Evolutionary conservation across 1,284 basidiomycete genomes (phyloP).

Genomic region (Cutaneotrichosporon sp.): DNA sequence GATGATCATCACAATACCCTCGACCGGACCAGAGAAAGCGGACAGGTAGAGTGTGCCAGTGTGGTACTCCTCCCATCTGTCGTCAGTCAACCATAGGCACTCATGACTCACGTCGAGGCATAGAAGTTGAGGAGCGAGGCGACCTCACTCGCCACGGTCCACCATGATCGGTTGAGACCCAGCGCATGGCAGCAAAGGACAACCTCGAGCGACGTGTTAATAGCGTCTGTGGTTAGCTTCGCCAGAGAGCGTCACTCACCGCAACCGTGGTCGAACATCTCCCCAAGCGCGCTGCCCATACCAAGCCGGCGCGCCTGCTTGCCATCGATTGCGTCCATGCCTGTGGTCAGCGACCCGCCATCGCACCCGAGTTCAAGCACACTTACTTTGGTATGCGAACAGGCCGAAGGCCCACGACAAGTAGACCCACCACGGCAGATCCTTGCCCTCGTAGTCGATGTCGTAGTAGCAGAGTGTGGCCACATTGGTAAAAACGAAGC

Average conservation of each 20-base stretch:
- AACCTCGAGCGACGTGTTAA: conserved; percentile 93
- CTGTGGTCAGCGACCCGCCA: conserved; percentile 27
- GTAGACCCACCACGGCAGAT: conserved; percentile 77
- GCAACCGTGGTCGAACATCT: conserved; percentile 83
- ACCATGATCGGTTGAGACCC: conserved; percentile 89
- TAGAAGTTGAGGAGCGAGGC: conserved; percentile 92
- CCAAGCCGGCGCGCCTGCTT: conserved; percentile 92
- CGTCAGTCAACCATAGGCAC: not conserved
- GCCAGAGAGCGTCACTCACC: conserved; percentile 26
- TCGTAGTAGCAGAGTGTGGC: conserved; percentile 76
- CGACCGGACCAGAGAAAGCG: conserved; percentile 93
- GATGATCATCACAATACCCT: conserved; percentile 87
- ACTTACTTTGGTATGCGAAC: conserved; percentile 87
- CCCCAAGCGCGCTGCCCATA: conserved; percentile 92
- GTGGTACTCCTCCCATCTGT: conserved; percentile 88
- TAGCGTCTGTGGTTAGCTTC: conserved; percentile 60
- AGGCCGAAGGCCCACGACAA: conserved; percentile 83
- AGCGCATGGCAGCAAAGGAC: conserved; percentile 77
- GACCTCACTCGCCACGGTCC: conserved; percentile 83
- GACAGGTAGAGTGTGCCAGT: conserved; percentile 86
- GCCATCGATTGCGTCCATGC: conserved; percentile 55
- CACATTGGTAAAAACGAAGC: conserved; percentile 79
- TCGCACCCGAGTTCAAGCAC: conserved; percentile 67
- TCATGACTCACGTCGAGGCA: conserved; percentile 50
- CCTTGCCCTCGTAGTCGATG: conserved; percentile 62